Base-by-base conservation (phyloP, 257 asterid species). In the Cinchona pubescens region DNA sequence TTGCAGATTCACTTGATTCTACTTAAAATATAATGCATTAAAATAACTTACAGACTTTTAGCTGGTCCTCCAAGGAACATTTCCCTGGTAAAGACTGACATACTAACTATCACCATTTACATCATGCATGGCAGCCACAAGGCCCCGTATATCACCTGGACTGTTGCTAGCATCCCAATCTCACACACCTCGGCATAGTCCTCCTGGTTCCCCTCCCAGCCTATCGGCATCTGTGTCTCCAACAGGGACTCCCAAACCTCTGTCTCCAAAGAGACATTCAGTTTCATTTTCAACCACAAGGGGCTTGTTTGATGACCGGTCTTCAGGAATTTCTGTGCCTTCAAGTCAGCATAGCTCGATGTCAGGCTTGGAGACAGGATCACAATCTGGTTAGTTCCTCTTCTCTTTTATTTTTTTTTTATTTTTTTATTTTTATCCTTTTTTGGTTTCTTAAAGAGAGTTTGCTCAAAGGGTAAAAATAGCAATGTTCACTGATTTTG, bases 151-250 rank as follows among this genome's bases (percentile, higher is more conserved):
- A 76, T 78, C 96, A 18, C 88, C 80, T 46, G 87, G 92, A 81
- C 73, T 85, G 71, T 76, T 90, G 84, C 84, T 90, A 59, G 96
- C 93, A 59, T 94, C 98, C 13, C 97, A 94, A 73, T 81, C 86
- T 59, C 89, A 81, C 86, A 94, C 98, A 19, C 98, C 97, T 53
- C 89, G 87, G 70, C 79, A 88, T 12, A 94, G 97, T 2, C 98
- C 97, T 80, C 94, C 97, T 35, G 89, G 83, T 61, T 94, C 97
- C 53, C 98, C 98, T 82, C 96, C 97, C 48, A 86, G 74, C 77
- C 86, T 83, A 67, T 93, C 98, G 43, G 96, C 96, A 74, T 88
- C 96, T 10, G 96, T 65, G 14, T 89, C 98, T 75, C 97, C 98
- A 35, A 82, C 88, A 7, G 85, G 93, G 80, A 88, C 98, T 0